Base-by-base conservation (phyloP, 1,284 basidiomycete genomes). In the Puccinia hordei region DNA sequence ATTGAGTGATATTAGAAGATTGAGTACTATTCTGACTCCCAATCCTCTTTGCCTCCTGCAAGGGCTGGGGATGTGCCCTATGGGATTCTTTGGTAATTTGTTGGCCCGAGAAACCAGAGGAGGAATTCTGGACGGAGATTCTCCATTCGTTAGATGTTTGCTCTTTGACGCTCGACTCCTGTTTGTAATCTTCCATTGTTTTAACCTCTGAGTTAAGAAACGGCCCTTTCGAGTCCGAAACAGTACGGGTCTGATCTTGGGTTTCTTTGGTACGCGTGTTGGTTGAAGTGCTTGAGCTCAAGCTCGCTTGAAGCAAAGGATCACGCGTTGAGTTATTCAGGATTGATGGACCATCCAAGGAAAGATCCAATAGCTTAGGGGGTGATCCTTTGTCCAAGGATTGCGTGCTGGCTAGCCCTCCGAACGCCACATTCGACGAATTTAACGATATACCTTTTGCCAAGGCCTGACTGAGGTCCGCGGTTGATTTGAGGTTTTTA, bases 111-210 rank as follows among this genome's bases (percentile, higher is more conserved):
- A 63, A 63, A 6, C 33, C 59, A 22, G 59, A 63, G 33, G 59
- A 63, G 2, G 59, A 63, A 38, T 63, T 63, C 59, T 63, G 59
- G 59, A 63, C 59, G 33, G 59, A 35, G 59, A 38, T 63, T 17
- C 59, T 33, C 59, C 59, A 63, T 22, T 63, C 59, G 10, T 63
- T 63, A 22, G 33, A 63, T 38, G 30, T 63, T 10, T 30, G 9
- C 13, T 59, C 8, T 19, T 63, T 35, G 15, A 5, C 33, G 15
- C 3, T 22, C 3, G 59, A 63, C 12, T 35, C 22, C 30, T 38
- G 33, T 22, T 63, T 17, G 59, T 33, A 38, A 13, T 2, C 22
- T 22, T 19, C 24, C 30, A 22, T 27, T 22, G 15, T 38, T 63
- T 17, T 63, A 13, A 13, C 33, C 33, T 17, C 33, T 6, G 59